Evolutionary conservation across 495 filamentous ascomycete genomes (phyloP).

Genomic region (Xylaria grammica): DNA sequence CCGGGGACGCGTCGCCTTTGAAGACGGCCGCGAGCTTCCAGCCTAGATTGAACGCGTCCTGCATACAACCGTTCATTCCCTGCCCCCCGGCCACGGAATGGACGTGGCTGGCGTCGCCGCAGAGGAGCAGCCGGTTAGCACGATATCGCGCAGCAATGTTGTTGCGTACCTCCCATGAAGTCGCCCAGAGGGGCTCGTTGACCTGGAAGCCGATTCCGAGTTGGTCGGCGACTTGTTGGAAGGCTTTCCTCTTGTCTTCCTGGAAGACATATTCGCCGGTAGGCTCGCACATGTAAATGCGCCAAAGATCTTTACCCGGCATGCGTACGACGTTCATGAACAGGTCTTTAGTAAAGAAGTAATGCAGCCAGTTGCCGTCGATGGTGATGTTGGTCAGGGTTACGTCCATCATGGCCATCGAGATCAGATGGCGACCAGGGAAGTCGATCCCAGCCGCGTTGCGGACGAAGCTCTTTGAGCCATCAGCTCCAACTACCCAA

Average conservation of each 20-base stretch:
- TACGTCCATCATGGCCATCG: not conserved
- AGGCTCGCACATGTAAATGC: not conserved
- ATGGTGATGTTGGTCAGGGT: not conserved
- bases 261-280: not conserved
- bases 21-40: slow-evolving; percentile 72
- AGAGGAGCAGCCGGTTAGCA: slow-evolving; percentile 18
- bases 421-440: not conserved
- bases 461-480: not conserved
- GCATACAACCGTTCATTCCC: slow-evolving; percentile 75
- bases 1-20: slow-evolving; percentile 2
- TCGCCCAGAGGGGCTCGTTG: not conserved
- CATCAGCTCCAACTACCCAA: not conserved
- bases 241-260: not conserved
- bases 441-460: not conserved
- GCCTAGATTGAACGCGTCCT: slow-evolving; percentile 73
- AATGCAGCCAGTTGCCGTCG: not conserved
- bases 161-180: not conserved
- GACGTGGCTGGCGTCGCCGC: slow-evolving; percentile 62
- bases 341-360: not conserved
- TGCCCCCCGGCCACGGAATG: slow-evolving; percentile 75
- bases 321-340: not conserved
- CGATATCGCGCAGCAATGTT: slow-evolving; percentile 9
- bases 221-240: not conserved
- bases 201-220: not conserved
- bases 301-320: not conserved